These are phyloP conservation scores for Kodamaea sp. DNA, from an alignment of 1,139 yeast genomes.

Conservation along the genomic window DNA sequence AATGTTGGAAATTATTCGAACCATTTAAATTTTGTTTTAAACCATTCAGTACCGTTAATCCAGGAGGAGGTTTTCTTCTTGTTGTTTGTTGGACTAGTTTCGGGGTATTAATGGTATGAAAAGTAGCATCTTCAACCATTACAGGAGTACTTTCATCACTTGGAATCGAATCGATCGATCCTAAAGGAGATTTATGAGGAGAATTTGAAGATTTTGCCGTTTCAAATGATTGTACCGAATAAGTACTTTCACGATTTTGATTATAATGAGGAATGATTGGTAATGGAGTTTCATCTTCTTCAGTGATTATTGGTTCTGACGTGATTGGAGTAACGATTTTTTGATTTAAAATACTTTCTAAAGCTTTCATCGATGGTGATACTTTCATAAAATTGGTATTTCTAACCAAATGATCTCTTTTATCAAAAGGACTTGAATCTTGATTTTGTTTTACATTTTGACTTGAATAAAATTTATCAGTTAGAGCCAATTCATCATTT, in stretches of 20 bases:
- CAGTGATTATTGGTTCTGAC: constrained; percentile 8
- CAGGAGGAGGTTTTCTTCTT: too few species aligned
- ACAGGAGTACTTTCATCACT: constrained; percentile 18
- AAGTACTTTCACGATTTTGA: constrained; percentile 9
- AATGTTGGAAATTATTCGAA: too few species aligned
- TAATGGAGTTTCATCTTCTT: constrained; percentile 12
- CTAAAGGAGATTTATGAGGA: constrained; percentile 5
- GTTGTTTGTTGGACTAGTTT: constrained; percentile 9
- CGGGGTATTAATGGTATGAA: constrained; percentile 13
- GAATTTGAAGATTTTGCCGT: constrained; percentile 24
- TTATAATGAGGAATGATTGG: too few species aligned
- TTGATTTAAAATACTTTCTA: constrained; percentile 45
- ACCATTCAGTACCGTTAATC: too few species aligned
- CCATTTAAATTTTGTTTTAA: constrained; percentile 2
- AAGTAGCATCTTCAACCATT: constrained; percentile 25
- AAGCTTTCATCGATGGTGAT: constrained; percentile 54
- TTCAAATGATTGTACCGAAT: constrained; percentile 29
- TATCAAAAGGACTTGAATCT: neutral
- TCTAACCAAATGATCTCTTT: constrained; percentile 1
- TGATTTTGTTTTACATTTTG: neutral
- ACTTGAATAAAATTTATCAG: constrained; percentile 26
- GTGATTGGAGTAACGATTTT: constrained; percentile 9
- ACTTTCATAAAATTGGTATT: constrained; percentile 47
- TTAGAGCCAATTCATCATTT: constrained; percentile 11
- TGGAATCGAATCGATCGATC: constrained; percentile 4